Conservation (phyloP, 768 basidiomycete species). For the Bullera alba region DNA sequence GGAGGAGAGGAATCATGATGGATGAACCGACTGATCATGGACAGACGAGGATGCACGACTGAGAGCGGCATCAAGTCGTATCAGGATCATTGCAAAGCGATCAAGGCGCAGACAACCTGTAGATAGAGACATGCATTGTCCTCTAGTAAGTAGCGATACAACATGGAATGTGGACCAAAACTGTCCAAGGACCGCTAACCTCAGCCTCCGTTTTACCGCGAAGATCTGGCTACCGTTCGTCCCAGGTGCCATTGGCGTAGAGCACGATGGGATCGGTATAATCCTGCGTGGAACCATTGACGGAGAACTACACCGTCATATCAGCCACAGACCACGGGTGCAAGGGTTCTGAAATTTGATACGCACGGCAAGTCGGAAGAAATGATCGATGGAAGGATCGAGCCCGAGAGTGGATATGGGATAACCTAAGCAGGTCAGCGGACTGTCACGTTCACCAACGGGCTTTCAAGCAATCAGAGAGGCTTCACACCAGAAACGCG, state of each 20-base stretch:
- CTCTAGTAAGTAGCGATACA: too few species aligned
- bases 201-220: too few species aligned
- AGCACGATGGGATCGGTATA: conserved; percentile 23
- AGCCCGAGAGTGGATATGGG: background rate
- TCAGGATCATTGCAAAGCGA: too few species aligned
- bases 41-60: too few species aligned
- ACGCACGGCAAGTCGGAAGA: conserved; percentile 35
- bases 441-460: conserved; percentile 4
- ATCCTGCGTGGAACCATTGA: conserved; percentile 28
- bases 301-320: conserved; percentile 10
- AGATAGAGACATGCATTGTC: too few species aligned
- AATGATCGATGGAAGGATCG: conserved; percentile 17
- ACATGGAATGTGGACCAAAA: too few species aligned
- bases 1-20: conserved; percentile 3
- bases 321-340: background rate
- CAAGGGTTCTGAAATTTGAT: too few species aligned
- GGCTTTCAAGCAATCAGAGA: background rate
- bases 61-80: too few species aligned
- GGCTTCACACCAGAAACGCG: background rate
- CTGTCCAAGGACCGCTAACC: too few species aligned
- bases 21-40: background rate
- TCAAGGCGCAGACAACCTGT: too few species aligned
- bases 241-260: conserved; percentile 12
- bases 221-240: too few species aligned
- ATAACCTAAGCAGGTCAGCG: too few species aligned